Conservation (phyloP, 495 filamentous ascomycete species). For the Hypoxylon perforatum region DNA sequence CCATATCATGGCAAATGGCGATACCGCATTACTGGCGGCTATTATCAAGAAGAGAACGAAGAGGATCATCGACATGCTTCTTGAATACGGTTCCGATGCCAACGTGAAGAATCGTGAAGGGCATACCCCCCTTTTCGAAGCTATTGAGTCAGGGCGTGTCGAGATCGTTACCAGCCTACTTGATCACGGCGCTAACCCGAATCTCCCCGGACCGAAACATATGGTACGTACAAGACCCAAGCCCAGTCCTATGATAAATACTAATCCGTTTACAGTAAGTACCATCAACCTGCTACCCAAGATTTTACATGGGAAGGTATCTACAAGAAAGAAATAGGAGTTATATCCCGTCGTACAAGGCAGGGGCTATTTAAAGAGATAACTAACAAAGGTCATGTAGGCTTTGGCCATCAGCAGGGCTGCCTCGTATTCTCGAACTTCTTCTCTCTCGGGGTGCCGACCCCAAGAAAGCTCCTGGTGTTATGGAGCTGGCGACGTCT, state of each 20-base stretch:
- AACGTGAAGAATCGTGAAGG: slow-evolving; percentile 64
- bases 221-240: slow-evolving; percentile 36
- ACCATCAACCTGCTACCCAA: too few species aligned
- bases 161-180: slow-evolving; percentile 61
- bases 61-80: slow-evolving; percentile 58
- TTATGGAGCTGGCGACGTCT: slow-evolving; percentile 61
- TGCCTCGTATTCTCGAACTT: slow-evolving; percentile 53
- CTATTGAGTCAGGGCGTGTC: slow-evolving; percentile 52
- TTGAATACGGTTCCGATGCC: slow-evolving; percentile 60
- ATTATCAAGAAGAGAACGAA: slow-evolving; percentile 58
- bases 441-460: slow-evolving; percentile 58
- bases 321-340: too few species aligned
- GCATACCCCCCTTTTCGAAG: slow-evolving; percentile 60
- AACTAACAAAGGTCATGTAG: slow-evolving; percentile 14
- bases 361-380: not conserved
- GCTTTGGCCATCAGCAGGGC: slow-evolving; percentile 58
- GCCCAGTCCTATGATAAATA: not conserved
- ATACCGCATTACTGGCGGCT: slow-evolving; percentile 58
- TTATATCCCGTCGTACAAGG: too few species aligned
- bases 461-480: slow-evolving; percentile 54
- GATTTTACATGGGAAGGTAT: not conserved
- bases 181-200: slow-evolving; percentile 60
- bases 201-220: slow-evolving; percentile 63
- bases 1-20: slow-evolving; percentile 54
- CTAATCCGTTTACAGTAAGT: slow-evolving; percentile 19